phyloP scores from a whole-genome alignment of 768 basidiomycete species.

The Lentinus brumalis region DNA sequence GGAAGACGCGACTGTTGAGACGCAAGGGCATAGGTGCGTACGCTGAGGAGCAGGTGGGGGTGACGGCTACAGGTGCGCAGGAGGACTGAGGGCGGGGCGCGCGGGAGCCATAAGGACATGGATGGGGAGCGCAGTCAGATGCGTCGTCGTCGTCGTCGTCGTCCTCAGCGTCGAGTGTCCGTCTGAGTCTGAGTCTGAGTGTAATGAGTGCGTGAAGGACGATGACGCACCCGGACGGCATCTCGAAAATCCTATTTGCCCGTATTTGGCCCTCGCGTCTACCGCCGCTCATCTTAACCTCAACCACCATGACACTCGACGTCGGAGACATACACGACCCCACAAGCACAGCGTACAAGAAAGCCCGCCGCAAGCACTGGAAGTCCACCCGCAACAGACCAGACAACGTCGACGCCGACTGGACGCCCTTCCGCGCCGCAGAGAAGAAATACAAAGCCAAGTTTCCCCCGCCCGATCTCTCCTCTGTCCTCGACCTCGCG shows the following conservation, averaged over 20 bases:
- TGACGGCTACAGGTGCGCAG: slow-evolving; percentile 38
- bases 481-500: slow-evolving; percentile 67
- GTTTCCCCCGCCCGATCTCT: slow-evolving; percentile 78
- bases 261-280: background rate
- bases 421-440: slow-evolving; percentile 75
- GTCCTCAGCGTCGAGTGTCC: background rate
- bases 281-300: background rate
- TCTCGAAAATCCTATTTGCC: slow-evolving; percentile 9
- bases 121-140: background rate
- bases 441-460: slow-evolving; percentile 82
- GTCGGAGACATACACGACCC: slow-evolving; percentile 40
- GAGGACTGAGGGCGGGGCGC: slow-evolving; percentile 47
- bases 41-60: slow-evolving; percentile 21
- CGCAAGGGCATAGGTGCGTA: slow-evolving; percentile 20
- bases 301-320: background rate
- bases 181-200: background rate
- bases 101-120: slow-evolving; percentile 83
- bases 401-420: slow-evolving; percentile 47
- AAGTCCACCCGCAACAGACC: slow-evolving; percentile 62
- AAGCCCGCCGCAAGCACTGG: slow-evolving; percentile 55
- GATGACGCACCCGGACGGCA: slow-evolving; percentile 23
- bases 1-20: slow-evolving; percentile 14
- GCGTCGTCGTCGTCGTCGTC: background rate
- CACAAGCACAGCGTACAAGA: slow-evolving; percentile 55
- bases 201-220: background rate